Evolutionary conservation across 164 flowering plant genomes (phyloP), one percentile per base, ranked within the genome.

Genomic region (Buxus sempervirens): DNA sequence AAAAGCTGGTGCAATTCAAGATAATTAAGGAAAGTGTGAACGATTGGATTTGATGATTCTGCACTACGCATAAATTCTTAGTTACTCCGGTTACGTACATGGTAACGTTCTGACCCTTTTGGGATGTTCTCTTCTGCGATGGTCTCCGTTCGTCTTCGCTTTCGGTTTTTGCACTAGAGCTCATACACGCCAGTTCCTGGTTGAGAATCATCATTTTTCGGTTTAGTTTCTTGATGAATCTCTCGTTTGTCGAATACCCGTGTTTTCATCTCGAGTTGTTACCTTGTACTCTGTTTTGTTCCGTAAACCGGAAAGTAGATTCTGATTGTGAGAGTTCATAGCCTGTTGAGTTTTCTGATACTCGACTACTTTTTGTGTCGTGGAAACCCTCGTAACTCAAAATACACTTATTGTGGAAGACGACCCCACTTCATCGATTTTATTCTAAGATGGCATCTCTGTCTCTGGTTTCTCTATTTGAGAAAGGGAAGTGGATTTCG

Each of bases 1-100:
- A 21, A 59, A 59, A 48, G 63, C 70, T 25, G 63, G 63, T 63
- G 63, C 38, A 59, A 59, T 58, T 59, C 63, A 25, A 20, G 70
- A n/a, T 45, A 59, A 14, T 27, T 62, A 41, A 49, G 41, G 57
- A 59, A 45, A 48, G 70, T 49, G 63, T 67, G 70, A 58, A 20
- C 25, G 28, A 25, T 19, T 58, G 0, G n/a, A 23, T 45, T 49
- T 58, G 15, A 58, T 49, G 36, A n/a, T 19, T 15, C 18, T 45
- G 14, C 8, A 41, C 18, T 45, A 10, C 18, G 14, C 5, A 45
- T 45, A 45, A 45, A 45, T 45, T 45, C 51, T 1, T 45, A 1
- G 51, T 45, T 5, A 45, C 18, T 45, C 51, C 51, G 12, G 12
- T 38, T 45, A 45, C 51, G 1, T 15, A 45, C 14, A 45, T 4